Evolutionary conservation across 2,329 filamentous ascomycete genomes (phyloP), one percentile per base, ranked within the genome.

Genomic region (Fusarium clavum): DNA sequence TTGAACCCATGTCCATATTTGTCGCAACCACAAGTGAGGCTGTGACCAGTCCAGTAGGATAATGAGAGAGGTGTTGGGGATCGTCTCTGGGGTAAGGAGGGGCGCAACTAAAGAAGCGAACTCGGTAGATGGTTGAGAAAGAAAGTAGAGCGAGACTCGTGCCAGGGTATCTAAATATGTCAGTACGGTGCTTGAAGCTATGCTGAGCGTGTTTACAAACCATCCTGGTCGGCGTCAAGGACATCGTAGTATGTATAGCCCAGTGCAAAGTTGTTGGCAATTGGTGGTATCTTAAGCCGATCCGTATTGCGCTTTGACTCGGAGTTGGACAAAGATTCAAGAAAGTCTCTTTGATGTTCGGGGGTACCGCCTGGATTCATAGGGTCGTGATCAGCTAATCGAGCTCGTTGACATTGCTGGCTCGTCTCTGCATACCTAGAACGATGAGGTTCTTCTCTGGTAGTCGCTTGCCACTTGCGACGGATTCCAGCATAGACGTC

Each of bases 211-310:
- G 48, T 51, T 18, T 20, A 76, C 80, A 63, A 81, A 94, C 93
- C 93, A 85, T 98, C 95, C 80, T 97, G 94, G 78, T 98, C 94
- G 60, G 93, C 92, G 80, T 98, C 94, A 40, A 97, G 86, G 40
- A 98, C 94, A 81, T 98, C 94, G 79, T 97, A 94, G 81, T 97
- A 98, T 57, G 94, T 97, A 79, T 98, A 98, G 54, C 94, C 94
- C 64, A 98, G 83, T 13, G 94, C 94, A 80, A 97, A 97, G 77
- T 92, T 92, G 78, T 98, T 98, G 58, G 94, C 94, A 76, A 97
- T 88, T 24, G 94, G 93, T 3, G 93, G 91, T 66, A 87, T 87
- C 79, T 88, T 90, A 78, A 85, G 85, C 75, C 83, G 85, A 80
- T 87, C 89, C 72, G 83, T 81, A 69, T 81, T 84, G 72, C 85